Conservation (phyloP, 108 stramenopile species). For the Fistulifera pelliculosa region DNA sequence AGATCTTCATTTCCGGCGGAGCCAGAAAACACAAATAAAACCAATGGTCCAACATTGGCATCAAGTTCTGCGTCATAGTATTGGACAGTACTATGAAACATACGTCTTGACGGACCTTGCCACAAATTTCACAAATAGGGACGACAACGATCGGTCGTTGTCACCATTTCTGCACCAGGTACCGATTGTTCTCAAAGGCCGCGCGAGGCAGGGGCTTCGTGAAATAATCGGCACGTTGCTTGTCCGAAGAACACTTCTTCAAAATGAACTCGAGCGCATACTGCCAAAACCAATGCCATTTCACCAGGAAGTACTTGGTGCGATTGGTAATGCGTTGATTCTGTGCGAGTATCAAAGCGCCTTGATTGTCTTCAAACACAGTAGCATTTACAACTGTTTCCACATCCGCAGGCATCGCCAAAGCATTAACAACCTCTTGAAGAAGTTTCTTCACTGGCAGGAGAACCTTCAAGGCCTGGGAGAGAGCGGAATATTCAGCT, state of each 20-base stretch:
- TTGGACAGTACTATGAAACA: too few species aligned
- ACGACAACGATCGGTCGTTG: neutral
- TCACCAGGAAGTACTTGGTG: slow-evolving; percentile 12
- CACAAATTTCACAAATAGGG: neutral
- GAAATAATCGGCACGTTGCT: neutral
- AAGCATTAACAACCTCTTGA: neutral
- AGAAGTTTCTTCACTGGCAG: slow-evolving; percentile 12
- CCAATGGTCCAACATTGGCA: too few species aligned
- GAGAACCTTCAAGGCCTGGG: slow-evolving; percentile 18
- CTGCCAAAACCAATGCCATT: slow-evolving; percentile 23
- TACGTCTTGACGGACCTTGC: too few species aligned
- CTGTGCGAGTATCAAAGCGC: neutral
- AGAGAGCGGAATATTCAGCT: too few species aligned
- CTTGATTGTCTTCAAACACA: neutral
- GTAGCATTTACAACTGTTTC: neutral
- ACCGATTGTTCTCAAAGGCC: neutral
- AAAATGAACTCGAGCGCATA: neutral
- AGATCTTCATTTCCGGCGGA: too few species aligned
- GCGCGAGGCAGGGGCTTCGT: neutral
- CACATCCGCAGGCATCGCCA: neutral
- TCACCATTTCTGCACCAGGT: neutral
- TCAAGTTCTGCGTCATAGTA: too few species aligned
- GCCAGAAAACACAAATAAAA: too few species aligned
- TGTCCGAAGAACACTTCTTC: neutral
- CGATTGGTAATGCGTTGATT: slow-evolving; percentile 19